Percentiles rank a stretch among this genome's conserved stretches.
Conservation (phyloP, 805 yeast genomes). For the Huiozyma sinensis region DNA sequence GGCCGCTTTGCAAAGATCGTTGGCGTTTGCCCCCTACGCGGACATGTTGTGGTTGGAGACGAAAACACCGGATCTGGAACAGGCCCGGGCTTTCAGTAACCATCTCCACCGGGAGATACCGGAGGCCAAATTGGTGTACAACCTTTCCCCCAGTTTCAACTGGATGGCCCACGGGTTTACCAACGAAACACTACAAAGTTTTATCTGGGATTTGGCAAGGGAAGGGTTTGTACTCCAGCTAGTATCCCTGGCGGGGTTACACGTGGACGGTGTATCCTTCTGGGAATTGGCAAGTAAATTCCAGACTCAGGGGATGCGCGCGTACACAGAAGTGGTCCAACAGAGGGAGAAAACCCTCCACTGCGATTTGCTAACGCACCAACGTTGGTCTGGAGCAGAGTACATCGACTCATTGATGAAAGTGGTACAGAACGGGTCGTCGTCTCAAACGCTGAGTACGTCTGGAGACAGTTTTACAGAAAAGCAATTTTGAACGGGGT, state of each 20-base stretch:
- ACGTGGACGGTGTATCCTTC: constrained; percentile 40
- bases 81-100: constrained; percentile 39
- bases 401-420: constrained; percentile 37
- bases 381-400: constrained; percentile 54
- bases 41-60: constrained; percentile 57
- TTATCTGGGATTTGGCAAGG: constrained; percentile 45
- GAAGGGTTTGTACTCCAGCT: constrained; percentile 49
- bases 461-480: constrained; percentile 37
- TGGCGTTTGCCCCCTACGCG: constrained; percentile 46
- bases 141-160: constrained; percentile 50
- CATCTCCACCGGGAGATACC: constrained; percentile 39
- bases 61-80: constrained; percentile 42
- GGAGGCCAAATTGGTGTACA: constrained; percentile 46
- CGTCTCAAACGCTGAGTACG: constrained; percentile 32
- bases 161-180: constrained; percentile 49
- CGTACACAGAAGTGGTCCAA: constrained; percentile 46
- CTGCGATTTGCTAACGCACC: constrained; percentile 49
- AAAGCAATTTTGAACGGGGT: constrained; percentile 11
- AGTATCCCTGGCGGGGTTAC: constrained; percentile 51
- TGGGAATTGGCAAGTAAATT: constrained; percentile 41
- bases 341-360: constrained; percentile 33
- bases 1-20: constrained; percentile 43
- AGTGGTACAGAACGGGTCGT: constrained; percentile 34
- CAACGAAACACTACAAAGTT: constrained; percentile 35
- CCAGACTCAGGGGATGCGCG: constrained; percentile 45